Evolutionary conservation across 1,284 basidiomycete genomes (phyloP).

Genomic region (Singerocomus rubriflavus): DNA sequence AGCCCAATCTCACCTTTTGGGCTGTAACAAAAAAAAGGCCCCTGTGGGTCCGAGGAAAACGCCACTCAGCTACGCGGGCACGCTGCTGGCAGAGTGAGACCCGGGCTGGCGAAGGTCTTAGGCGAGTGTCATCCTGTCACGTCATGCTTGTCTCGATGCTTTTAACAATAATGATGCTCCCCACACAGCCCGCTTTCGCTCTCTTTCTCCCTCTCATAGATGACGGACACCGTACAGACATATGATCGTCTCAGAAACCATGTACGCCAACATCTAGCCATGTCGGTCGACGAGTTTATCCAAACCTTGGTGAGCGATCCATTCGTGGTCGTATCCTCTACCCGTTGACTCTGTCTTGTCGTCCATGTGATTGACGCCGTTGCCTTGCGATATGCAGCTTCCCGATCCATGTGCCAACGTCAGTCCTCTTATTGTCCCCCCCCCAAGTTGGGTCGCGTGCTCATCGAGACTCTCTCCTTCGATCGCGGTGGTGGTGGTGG

Average conservation of each 20-base stretch:
- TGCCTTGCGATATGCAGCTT: slow-evolving; percentile 6
- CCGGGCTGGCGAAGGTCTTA: too few relatives aligned
- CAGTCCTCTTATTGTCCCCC: not conserved
- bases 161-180: not conserved
- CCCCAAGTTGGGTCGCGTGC: too few relatives aligned
- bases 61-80: too few relatives aligned
- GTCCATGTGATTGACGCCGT: not conserved
- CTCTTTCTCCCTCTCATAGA: not conserved
- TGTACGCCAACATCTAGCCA: slow-evolving; percentile 4
- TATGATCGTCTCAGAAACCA: not conserved
- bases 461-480: not conserved
- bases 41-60: too few relatives aligned
- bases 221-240: slow-evolving; percentile 9
- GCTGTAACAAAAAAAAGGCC: too few relatives aligned
- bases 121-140: too few relatives aligned
- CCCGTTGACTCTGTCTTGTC: not conserved
- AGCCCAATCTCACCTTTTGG: too few relatives aligned
- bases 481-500: not conserved
- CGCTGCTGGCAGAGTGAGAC: too few relatives aligned
- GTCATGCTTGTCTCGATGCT: not conserved
- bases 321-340: too few relatives aligned
- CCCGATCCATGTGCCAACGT: slow-evolving; percentile 16
- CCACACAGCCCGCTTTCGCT: not conserved
- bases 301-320: slow-evolving; percentile 6
- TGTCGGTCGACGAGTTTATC: slow-evolving; percentile 15